phyloP scores from a whole-genome alignment of 495 filamentous ascomycete species.

The Aspergillus mulundensis region DNA sequence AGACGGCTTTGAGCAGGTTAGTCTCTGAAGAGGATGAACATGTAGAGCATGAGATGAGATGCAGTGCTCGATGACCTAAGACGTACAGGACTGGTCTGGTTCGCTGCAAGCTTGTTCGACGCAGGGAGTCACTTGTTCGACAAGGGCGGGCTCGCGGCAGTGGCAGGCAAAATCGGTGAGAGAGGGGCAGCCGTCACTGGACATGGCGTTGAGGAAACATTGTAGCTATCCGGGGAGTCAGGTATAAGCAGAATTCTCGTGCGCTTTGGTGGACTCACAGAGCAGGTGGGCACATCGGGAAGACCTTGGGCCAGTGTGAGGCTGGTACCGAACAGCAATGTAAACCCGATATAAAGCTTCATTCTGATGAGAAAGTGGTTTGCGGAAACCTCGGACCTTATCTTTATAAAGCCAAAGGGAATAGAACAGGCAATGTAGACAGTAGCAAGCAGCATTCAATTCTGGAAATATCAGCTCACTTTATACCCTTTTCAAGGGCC shows the following conservation, averaged over 20 bases:
- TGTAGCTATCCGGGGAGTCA: slow-evolving; percentile 24
- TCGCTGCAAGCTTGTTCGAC: slow-evolving; percentile 38
- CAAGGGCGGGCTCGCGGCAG: slow-evolving; percentile 43
- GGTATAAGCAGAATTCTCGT: background rate
- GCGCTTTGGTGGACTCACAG: slow-evolving; percentile 25
- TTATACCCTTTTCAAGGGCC: background rate
- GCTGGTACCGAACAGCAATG: slow-evolving; percentile 33
- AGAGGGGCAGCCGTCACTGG: slow-evolving; percentile 38
- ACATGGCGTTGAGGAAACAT: slow-evolving; percentile 41
- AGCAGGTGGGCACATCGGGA: slow-evolving; percentile 37
- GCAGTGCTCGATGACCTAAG: no score
- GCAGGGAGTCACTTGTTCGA: slow-evolving; percentile 40
- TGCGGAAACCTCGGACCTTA: background rate
- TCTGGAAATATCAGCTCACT: background rate
- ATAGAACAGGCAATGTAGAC: background rate
- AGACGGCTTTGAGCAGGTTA: slow-evolving; percentile 27
- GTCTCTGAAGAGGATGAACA: background rate
- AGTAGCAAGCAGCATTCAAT: background rate
- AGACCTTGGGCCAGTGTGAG: slow-evolving; percentile 39
- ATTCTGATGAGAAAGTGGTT: slow-evolving; percentile 25
- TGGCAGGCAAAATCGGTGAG: slow-evolving; percentile 50
- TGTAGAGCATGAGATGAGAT: background rate
- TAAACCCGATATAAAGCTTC: slow-evolving; percentile 33
- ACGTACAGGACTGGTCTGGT: slow-evolving; percentile 36
- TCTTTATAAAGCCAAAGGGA: background rate